Conservation (phyloP, 345 rosid species). For the Lepidium sativum region DNA sequence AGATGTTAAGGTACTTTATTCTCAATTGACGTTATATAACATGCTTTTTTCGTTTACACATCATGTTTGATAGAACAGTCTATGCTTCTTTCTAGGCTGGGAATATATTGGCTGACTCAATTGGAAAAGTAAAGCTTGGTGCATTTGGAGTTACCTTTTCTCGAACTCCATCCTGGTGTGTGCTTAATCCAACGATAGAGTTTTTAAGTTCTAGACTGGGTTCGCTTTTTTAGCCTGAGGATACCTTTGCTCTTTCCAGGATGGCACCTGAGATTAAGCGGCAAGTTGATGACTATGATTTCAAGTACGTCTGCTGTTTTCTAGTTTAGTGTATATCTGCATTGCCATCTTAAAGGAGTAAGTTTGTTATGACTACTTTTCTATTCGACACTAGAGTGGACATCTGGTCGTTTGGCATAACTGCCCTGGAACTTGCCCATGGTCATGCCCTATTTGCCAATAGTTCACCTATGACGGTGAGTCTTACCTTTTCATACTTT, state of each 20-base stretch:
- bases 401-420: constrained; percentile 73
- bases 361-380: background rate
- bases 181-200: background rate
- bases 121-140: constrained; percentile 51
- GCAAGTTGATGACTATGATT: constrained; percentile 69
- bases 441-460: constrained; percentile 46
- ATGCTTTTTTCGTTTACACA: background rate
- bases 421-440: constrained; percentile 71
- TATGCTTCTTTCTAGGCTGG: constrained; percentile 45
- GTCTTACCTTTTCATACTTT: background rate
- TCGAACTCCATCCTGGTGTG: constrained; percentile 64
- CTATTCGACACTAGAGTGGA: constrained; percentile 37
- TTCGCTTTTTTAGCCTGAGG: background rate
- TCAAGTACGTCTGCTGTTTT: constrained; percentile 30
- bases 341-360: background rate
- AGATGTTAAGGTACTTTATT: constrained; percentile 53
- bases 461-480: constrained; percentile 48
- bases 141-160: constrained; percentile 70
- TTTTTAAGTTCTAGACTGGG: background rate
- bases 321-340: background rate
- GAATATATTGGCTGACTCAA: constrained; percentile 48
- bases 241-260: constrained; percentile 27
- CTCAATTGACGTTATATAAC: background rate
- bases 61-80: background rate
- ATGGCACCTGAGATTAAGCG: constrained; percentile 82